These are phyloP conservation scores for Ramaria rubella DNA, from an alignment of 768 basidiomycete genomes.

Conservation along the genomic window DNA sequence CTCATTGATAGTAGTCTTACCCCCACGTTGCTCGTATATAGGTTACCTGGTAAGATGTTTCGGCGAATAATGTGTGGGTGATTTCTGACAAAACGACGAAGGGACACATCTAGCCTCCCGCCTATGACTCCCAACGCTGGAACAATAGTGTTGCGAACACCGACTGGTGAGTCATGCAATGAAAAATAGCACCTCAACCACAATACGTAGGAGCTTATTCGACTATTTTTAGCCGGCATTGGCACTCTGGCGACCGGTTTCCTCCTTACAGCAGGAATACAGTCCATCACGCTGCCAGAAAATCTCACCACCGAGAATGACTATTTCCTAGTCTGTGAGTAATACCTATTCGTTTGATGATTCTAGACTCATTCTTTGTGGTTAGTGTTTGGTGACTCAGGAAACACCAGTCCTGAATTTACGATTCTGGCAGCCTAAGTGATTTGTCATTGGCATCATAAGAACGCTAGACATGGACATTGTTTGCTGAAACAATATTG, in stretches of 20 bases:
- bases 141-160: background rate
- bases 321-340: background rate
- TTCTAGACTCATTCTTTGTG: background rate
- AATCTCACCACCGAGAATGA: slow-evolving; percentile 1
- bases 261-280: background rate
- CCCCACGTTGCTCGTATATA: background rate
- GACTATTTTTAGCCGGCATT: background rate
- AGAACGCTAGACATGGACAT: background rate
- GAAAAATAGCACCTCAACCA: background rate
- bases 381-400: slow-evolving; percentile 35
- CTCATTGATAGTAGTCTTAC: background rate
- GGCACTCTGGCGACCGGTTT: background rate
- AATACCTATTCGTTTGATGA: background rate
- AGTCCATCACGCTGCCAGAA: background rate
- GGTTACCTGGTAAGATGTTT: background rate
- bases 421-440: slow-evolving; percentile 18
- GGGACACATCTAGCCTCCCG: slow-evolving; percentile 6
- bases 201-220: background rate
- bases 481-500: too few relatives aligned
- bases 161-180: background rate
- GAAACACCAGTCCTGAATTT: slow-evolving; percentile 30
- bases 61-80: background rate
- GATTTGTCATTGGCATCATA: too few relatives aligned
- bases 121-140: background rate
- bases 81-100: background rate